A percentile compares a stretch with the other conserved stretches of the same genome.
phyloP scores from a whole-genome alignment of 176 grass and related monocot species.

The maize (Zea mays) region DNA sequence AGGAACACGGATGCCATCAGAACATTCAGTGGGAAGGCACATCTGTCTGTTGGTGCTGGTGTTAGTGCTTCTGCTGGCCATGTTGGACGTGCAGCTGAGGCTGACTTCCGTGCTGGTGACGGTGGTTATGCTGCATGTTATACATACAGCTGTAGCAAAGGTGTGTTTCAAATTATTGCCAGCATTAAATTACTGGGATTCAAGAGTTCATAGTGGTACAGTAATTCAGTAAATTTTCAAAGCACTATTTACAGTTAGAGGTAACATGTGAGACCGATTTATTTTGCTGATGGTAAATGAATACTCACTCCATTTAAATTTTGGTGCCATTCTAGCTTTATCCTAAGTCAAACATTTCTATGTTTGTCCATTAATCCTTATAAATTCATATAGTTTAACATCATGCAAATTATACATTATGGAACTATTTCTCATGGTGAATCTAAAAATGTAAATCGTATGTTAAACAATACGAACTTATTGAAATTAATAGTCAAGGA shows the following conservation, averaged over 20 bases:
- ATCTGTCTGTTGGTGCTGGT: conserved; percentile 81
- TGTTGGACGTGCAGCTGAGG: conserved; percentile 76
- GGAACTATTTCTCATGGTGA: neutral
- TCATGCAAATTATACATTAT: neutral
- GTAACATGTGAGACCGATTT: neutral
- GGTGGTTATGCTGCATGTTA: conserved; percentile 82
- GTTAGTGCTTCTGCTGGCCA: conserved; percentile 70
- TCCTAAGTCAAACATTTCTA: neutral
- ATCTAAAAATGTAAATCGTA: neutral
- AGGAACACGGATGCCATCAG: conserved; percentile 81
- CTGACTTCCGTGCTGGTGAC: conserved; percentile 73
- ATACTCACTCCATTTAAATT: neutral
- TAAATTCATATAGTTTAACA: neutral
- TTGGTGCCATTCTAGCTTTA: neutral
- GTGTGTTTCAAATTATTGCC: conserved; percentile 30
- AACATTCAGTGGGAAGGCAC: conserved; percentile 75
- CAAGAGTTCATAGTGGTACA: neutral
- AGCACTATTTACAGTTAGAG: neutral
- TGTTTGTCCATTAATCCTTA: neutral
- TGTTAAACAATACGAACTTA: neutral
- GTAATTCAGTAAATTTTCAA: neutral
- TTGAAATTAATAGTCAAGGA: neutral
- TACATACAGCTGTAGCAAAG: conserved; percentile 93
- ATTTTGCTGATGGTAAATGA: conserved; percentile 1
- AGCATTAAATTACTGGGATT: neutral